These are phyloP conservation scores for Rhypophila decipiens DNA, from an alignment of 495 filamentous ascomycete species.

Conservation along the genomic window DNA sequence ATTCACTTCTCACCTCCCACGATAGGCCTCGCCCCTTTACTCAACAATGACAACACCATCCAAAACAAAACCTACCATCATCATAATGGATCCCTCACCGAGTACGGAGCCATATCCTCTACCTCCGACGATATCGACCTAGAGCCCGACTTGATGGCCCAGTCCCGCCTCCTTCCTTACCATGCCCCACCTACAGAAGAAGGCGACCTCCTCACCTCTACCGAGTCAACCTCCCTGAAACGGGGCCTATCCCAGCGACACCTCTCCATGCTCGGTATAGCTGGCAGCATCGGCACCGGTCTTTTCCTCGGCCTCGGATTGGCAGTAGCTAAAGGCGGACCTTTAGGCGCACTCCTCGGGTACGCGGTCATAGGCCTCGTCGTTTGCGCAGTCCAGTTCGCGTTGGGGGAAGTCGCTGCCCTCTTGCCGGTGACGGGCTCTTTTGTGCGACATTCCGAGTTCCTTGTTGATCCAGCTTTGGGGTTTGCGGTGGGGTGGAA, in stretches of 20 bases:
- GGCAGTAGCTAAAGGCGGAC: slow-evolving; percentile 41
- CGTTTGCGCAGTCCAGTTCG: slow-evolving; percentile 46
- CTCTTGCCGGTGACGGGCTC: slow-evolving; percentile 54
- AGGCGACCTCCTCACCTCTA: slow-evolving; percentile 20
- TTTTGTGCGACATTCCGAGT: slow-evolving; percentile 59
- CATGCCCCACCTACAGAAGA: background rate
- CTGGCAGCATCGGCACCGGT: slow-evolving; percentile 49
- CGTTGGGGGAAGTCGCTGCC: slow-evolving; percentile 56
- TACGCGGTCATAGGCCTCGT: slow-evolving; percentile 48
- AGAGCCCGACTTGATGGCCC: too few relatives aligned
- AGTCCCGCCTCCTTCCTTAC: too few relatives aligned
- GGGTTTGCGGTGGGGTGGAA: slow-evolving; percentile 73
- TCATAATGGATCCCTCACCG: background rate
- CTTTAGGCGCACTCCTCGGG: slow-evolving; percentile 45
- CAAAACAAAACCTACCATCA: too few relatives aligned
- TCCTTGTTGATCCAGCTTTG: slow-evolving; percentile 68
- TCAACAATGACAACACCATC: too few relatives aligned
- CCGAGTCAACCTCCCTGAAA: slow-evolving; percentile 31
- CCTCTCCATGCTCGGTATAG: slow-evolving; percentile 42
- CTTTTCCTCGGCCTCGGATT: slow-evolving; percentile 45
- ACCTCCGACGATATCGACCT: background rate
- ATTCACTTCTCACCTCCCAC: too few relatives aligned
- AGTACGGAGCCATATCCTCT: background rate
- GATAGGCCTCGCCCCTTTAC: too few relatives aligned
- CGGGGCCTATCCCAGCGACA: slow-evolving; percentile 40